Conservation (phyloP, 495 filamentous ascomycete species). For the Tetracladium setigerum region DNA sequence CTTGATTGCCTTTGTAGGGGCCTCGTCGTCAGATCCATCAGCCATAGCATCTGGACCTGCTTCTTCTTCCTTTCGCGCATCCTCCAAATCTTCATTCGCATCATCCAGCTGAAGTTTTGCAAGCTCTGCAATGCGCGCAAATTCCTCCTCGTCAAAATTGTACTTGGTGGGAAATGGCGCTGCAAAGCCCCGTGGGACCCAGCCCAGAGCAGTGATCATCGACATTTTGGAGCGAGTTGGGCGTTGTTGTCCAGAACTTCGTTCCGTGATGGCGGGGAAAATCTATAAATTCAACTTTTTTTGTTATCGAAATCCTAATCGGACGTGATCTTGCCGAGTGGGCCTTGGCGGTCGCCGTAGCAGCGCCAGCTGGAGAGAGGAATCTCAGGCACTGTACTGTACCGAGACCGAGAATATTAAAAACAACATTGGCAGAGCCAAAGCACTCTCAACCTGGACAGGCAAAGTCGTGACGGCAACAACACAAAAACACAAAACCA, state of each 20-base stretch:
- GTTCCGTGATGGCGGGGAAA: no score
- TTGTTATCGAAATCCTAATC: background rate
- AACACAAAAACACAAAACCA: background rate
- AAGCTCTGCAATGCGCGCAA: constrained; percentile 79
- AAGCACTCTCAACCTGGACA: background rate
- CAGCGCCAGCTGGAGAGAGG: no score
- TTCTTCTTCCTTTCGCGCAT: constrained; percentile 43
- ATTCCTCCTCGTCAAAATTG: constrained; percentile 87
- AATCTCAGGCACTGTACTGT: no score
- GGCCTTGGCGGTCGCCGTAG: no score
- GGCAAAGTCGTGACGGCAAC: background rate
- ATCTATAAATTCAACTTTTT: background rate
- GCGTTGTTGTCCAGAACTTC: no score
- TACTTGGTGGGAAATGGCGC: constrained; percentile 87
- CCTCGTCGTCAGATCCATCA: constrained; percentile 17
- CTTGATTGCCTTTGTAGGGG: constrained; percentile 8
- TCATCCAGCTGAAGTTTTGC: constrained; percentile 90
- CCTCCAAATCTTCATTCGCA: constrained; percentile 75
- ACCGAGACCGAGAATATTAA: no score
- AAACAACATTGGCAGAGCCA: no score
- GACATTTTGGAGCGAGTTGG: constrained; percentile 26
- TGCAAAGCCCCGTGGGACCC: constrained; percentile 92
- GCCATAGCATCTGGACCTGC: constrained; percentile 28
- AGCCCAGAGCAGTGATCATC: constrained; percentile 91
- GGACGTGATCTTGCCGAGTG: no score